Evolutionary conservation across 2,329 filamentous ascomycete genomes (phyloP).

Genomic region (Hypoxylon sp.): DNA sequence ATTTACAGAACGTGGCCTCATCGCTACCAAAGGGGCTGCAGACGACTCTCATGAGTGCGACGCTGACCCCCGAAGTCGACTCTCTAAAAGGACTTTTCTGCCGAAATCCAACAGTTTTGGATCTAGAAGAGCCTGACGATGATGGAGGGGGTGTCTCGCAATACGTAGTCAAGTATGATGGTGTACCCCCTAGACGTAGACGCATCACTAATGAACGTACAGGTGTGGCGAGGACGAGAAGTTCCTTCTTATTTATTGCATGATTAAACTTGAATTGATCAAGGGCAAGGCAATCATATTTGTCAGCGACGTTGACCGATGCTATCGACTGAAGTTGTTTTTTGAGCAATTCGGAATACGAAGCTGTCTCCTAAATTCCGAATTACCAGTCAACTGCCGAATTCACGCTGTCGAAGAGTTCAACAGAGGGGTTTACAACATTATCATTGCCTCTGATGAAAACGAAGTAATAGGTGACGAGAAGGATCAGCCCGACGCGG

Average conservation of each 20-base stretch:
- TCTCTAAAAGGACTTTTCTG: conserved; percentile 89
- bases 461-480: conserved; percentile 84
- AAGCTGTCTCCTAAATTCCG: conserved; percentile 93
- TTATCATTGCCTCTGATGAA: conserved; percentile 96
- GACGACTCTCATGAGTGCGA: conserved; percentile 94
- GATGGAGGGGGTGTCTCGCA: conserved; percentile 85
- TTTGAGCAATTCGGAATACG: conserved; percentile 97
- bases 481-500: conserved; percentile 57
- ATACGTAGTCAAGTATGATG: conserved; percentile 81
- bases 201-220: conserved; percentile 37
- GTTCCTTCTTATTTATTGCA: conserved; percentile 91
- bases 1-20: conserved; percentile 83
- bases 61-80: conserved; percentile 88
- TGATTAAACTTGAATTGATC: conserved; percentile 94
- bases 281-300: conserved; percentile 92
- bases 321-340: conserved; percentile 93
- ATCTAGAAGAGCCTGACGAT: conserved; percentile 86
- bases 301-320: conserved; percentile 68
- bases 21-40: conserved; percentile 88
- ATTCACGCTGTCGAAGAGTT: conserved; percentile 98
- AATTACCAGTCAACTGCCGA: conserved; percentile 91
- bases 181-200: not conserved
- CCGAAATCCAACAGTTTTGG: conserved; percentile 81
- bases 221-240: conserved; percentile 97
- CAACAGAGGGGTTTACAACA: conserved; percentile 96